phyloP scores from a whole-genome alignment of 257 asterid genomes.

The Plantago ovata region DNA sequence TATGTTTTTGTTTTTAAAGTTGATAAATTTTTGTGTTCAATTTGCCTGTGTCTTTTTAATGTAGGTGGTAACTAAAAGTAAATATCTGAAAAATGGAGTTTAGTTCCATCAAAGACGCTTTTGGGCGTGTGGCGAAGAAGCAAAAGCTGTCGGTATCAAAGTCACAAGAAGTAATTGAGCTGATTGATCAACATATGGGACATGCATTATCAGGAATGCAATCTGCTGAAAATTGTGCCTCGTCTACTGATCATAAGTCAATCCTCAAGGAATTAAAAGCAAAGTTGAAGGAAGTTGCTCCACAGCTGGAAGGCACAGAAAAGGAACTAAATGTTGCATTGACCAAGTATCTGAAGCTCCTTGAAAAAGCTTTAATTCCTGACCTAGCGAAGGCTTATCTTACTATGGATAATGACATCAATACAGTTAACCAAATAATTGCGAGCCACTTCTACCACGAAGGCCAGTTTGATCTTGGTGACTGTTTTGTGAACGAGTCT shows the following conservation, averaged over 20 bases:
- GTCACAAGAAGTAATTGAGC: conserved; percentile 69
- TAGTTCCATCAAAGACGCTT: conserved; percentile 72
- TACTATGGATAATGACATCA: conserved; percentile 52
- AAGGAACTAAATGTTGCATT: conserved; percentile 74
- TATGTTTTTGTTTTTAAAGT: conserved; percentile 12
- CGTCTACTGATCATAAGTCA: conserved; percentile 42
- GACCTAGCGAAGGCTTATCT: conserved; percentile 83
- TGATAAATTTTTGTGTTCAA: no score
- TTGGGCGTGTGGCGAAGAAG: conserved; percentile 83
- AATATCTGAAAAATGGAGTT: conserved; percentile 55
- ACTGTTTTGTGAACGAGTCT: conserved; percentile 63
- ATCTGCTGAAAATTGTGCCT: conserved; percentile 34
- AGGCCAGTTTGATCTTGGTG: conserved; percentile 82
- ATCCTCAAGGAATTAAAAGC: conserved; percentile 56
- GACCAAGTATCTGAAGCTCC: conserved; percentile 77
- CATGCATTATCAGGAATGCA: conserved; percentile 60
- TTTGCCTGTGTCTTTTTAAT: conserved; percentile 13
- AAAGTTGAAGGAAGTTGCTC: conserved; percentile 62
- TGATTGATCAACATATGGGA: conserved; percentile 61
- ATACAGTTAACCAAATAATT: conserved; percentile 63
- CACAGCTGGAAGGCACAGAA: conserved; percentile 67
- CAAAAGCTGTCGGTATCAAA: conserved; percentile 73
- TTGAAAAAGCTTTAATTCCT: conserved; percentile 71
- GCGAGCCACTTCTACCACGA: conserved; percentile 81
- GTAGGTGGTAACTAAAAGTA: conserved; percentile 28